Evolutionary conservation across 495 filamentous ascomycete genomes (phyloP).

Genomic region (Parathielavia hyrcaniae): DNA sequence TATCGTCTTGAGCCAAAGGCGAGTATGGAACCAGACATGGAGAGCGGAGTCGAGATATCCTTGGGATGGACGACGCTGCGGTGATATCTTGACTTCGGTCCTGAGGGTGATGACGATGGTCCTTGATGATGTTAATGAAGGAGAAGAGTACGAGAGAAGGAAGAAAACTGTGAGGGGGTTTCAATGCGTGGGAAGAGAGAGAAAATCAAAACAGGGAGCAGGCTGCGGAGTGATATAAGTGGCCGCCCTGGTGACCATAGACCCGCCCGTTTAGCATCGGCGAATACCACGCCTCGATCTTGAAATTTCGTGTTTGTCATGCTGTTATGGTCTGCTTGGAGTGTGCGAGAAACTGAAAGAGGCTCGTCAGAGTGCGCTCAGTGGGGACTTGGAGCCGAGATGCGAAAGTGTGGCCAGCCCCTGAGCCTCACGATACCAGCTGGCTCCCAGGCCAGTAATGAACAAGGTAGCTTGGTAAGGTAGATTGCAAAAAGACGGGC

Average conservation of each 20-base stretch:
- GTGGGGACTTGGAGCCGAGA: no score
- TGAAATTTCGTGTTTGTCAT: background rate
- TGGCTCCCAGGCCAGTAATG: no score
- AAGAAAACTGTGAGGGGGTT: background rate
- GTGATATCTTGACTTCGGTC: background rate
- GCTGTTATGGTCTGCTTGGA: background rate
- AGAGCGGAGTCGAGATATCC: background rate
- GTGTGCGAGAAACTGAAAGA: background rate
- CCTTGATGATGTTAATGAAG: background rate
- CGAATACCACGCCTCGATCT: constrained; percentile 3
- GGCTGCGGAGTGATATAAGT: background rate
- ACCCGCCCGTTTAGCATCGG: background rate
- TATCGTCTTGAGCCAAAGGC: no score
- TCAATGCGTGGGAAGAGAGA: background rate
- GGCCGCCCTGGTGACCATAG: background rate
- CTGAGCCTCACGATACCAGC: no score
- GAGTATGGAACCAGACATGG: no score
- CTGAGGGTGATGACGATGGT: background rate
- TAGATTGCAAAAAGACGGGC: no score
- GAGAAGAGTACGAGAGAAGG: background rate
- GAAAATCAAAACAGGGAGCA: constrained; percentile 2
- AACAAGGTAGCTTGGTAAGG: no score
- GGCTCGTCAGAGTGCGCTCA: background rate
- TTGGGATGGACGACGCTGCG: background rate
- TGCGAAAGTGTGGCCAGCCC: no score